Base-by-base conservation (phyloP, 1,139 yeast species). In the Lodderomyces oxycetoniae region DNA sequence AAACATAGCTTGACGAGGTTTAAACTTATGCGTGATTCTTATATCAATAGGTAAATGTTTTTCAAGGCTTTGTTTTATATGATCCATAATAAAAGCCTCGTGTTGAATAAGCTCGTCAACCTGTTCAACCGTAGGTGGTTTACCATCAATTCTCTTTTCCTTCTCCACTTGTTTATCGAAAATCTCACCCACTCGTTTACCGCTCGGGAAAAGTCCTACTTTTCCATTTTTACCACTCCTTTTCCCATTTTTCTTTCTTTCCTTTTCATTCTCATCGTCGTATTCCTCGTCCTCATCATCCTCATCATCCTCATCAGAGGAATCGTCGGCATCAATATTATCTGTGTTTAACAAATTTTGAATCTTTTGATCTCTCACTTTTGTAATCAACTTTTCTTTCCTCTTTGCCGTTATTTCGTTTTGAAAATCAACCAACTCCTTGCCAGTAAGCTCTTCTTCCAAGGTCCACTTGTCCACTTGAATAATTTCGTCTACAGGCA, bases 1-100 rank as follows among this genome's bases (percentile, higher is more conserved):
- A 49, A 88, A 89, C 84, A 83, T 81, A 30, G 81, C 77, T 37
- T 82, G 79, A 43, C 83, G 71, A 4, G 81, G 77, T 39, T 72
- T 71, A 19, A 79, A 61, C 32, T 63, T 67, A 30, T 57, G 58
- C n/a, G 82, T 69, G 12, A 84, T 74, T 46, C 74, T 78, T 31
- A 77, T 72, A 55, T 89, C 97, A 37, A 77, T 50, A 23, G 74
- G 63, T 25, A 55, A 48, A 38, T 66, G 62, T 22, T 64, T 57
- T 23, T 62, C 70, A 33, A 69, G 56, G 2, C 62, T 52, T 30
- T 58, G 59, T 32, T 62, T 63, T 28, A 67, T 57, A 36, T 60
- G 55, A 40, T 67, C 73, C 7, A 65, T 53, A 8, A 68, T 55
- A 35, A 67, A 56, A 3, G 70, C 67, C 43, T 67, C 73, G 41